Evolutionary conservation across 179 eudicot species (phyloP).

Genomic region (Beta lomatogona): DNA sequence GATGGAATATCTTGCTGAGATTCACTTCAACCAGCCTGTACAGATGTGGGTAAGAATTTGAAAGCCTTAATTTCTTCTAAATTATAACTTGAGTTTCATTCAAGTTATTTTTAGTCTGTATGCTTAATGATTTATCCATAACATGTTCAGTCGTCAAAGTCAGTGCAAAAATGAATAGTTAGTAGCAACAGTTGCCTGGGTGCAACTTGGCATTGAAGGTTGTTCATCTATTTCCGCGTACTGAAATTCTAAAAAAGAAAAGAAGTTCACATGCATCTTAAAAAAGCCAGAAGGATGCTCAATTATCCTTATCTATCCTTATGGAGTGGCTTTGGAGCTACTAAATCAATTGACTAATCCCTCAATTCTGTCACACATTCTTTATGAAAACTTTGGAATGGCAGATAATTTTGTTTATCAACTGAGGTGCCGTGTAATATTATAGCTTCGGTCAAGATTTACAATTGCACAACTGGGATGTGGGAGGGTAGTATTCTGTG

Average conservation of each 20-base stretch:
- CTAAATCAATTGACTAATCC: background rate
- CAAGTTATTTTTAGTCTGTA: background rate
- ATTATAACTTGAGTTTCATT: background rate
- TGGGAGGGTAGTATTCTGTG: too few relatives aligned
- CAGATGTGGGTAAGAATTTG: conserved; percentile 93
- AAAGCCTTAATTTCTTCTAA: conserved; percentile 4
- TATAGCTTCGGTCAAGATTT: background rate
- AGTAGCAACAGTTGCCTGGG: background rate
- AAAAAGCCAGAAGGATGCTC: background rate
- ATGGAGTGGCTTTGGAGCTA: background rate
- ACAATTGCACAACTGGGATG: too few relatives aligned
- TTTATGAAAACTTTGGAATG: background rate
- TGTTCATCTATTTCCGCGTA: background rate
- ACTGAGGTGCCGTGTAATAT: background rate
- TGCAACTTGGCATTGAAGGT: background rate
- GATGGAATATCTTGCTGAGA: conserved; percentile 98
- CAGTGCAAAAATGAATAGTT: background rate
- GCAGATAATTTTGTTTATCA: too few relatives aligned
- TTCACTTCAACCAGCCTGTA: conserved; percentile 83
- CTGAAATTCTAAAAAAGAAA: background rate
- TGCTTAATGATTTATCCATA: background rate
- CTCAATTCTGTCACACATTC: background rate
- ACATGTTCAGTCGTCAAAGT: background rate
- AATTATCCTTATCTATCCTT: background rate
- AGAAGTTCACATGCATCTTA: too few relatives aligned